A percentile compares a stretch with the other conserved stretches of the same genome.
Evolutionary conservation across 768 basidiomycete genomes (phyloP).

Genomic region (Mycena sanguinolenta): DNA sequence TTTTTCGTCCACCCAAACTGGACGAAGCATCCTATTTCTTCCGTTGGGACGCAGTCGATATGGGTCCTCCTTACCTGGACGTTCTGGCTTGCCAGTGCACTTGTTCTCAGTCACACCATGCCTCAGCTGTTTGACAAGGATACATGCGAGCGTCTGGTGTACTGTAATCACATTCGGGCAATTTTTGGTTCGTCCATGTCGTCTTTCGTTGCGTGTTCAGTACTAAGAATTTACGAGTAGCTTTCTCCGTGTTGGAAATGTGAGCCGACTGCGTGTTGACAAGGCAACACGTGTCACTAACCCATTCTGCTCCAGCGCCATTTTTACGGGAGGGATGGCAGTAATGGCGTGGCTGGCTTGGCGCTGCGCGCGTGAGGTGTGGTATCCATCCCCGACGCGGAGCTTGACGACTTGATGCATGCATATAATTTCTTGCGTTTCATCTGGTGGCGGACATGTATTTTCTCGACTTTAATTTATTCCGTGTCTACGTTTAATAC

Average conservation of each 20-base stretch:
- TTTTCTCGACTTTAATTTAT: constrained; percentile 23
- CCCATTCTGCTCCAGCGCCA: constrained; percentile 41
- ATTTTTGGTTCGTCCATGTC: constrained; percentile 60
- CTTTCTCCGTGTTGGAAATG: constrained; percentile 68
- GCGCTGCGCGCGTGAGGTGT: constrained; percentile 59
- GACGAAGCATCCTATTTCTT: constrained; percentile 65
- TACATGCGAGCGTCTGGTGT: constrained; percentile 60
- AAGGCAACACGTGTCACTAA: neutral
- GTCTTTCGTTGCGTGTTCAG: neutral
- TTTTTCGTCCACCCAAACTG: constrained; percentile 73
- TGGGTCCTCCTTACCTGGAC: constrained; percentile 73
- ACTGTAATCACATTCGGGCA: constrained; percentile 69
- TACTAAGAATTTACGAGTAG: constrained; percentile 41
- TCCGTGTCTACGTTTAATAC: neutral
- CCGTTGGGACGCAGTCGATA: constrained; percentile 69
- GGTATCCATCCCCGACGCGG: constrained; percentile 18
- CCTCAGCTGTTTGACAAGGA: constrained; percentile 57
- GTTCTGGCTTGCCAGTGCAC: constrained; percentile 71
- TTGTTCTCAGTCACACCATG: constrained; percentile 62
- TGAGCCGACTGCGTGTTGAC: constrained; percentile 47
- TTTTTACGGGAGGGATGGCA: constrained; percentile 62
- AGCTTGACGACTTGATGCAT: constrained; percentile 1
- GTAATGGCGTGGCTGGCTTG: constrained; percentile 65
- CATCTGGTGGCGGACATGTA: neutral
- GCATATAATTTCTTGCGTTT: constrained; percentile 9